Evolutionary conservation across 768 basidiomycete genomes (phyloP), one percentile per base, ranked within the genome.

Genomic region (Crassisporium funariophilum): DNA sequence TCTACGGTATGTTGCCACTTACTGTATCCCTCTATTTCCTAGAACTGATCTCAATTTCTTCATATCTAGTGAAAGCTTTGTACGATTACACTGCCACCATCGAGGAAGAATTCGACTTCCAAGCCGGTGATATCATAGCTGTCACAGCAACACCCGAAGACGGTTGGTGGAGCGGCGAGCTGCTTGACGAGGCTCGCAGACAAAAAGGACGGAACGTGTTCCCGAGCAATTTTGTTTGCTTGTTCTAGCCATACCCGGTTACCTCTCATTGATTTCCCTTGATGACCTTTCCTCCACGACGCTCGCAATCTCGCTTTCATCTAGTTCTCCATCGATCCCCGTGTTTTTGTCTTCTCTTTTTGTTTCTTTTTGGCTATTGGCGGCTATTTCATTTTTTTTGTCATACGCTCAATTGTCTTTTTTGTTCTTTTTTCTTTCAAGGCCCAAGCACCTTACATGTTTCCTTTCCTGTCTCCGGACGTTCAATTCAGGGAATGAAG

Each of bases 91-190:
- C 69, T 0, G 91, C 90, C 12, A 84, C 86, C 9, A 90, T 88
- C 52, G 85, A 89, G 1, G 92, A 95, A 61, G 95, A 98, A 69
- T 98, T 98, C 65, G 89, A 95, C 64, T 98, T 98, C 82, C 91
- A 94, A 62, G 75, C 84, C 16, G 91, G 89, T 2, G 95, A 98
- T 67, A 90, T 97, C 54, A 97, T 98, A 54, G 95, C 94, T 5
- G 95, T 98, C 8, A 95, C 91, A 0, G 78, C 84, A 16, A 95
- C 93, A 5, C 93, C 93, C 4, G 93, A 94, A 57, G 95, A 97
- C 58, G 95, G 95, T 1, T 98, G 95, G 95, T 98, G 95, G 95
- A 88, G 84, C 46, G 95, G 95, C 17, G 86, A 88, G 56, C 66
- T 92, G 48, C 68, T 91, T n/a, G 87, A 90, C 51, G 88, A 91